Evolutionary conservation across 371 early-diverging fungal species (phyloP).

Genomic region (Saksenaea vasiformis): DNA sequence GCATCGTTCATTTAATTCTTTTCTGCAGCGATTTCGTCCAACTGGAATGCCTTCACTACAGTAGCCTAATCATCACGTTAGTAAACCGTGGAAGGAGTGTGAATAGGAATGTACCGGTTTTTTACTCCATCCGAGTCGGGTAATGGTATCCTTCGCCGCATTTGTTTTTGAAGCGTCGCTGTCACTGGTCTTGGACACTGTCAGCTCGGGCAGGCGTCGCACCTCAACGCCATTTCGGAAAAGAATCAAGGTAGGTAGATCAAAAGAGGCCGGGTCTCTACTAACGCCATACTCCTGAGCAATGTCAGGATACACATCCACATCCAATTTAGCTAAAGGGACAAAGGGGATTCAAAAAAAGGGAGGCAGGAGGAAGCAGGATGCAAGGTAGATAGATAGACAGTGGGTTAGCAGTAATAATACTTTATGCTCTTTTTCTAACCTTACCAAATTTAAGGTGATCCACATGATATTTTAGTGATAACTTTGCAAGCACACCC

Average conservation of each 20-base stretch:
- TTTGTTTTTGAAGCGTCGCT: constrained; percentile 19
- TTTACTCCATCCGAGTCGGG: constrained; percentile 52
- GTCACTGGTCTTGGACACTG: constrained; percentile 6
- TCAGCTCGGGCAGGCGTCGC: constrained; percentile 43
- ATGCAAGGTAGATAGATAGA: no score
- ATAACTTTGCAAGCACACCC: constrained; percentile 47
- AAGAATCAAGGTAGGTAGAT: constrained; percentile 47
- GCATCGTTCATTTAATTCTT: constrained; percentile 8
- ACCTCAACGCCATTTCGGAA: constrained; percentile 47
- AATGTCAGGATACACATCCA: constrained; percentile 44
- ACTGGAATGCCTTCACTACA: constrained; percentile 40
- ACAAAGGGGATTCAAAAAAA: neutral
- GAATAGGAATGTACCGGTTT: constrained; percentile 30
- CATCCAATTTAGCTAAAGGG: constrained; percentile 42
- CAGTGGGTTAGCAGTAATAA: neutral
- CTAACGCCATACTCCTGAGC: constrained; percentile 48
- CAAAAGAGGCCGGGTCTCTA: constrained; percentile 52
- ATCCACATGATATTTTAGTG: constrained; percentile 35
- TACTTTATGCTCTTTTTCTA: neutral
- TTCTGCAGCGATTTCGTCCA: constrained; percentile 33
- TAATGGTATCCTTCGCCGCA: constrained; percentile 49
- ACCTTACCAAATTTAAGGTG: constrained; percentile 45
- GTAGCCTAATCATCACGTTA: constrained; percentile 27
- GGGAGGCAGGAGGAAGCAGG: no score
- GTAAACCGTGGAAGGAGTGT: neutral